These are phyloP conservation scores for Cadophora malorum DNA, from an alignment of 2,329 filamentous ascomycete species.

Conservation along the genomic window DNA sequence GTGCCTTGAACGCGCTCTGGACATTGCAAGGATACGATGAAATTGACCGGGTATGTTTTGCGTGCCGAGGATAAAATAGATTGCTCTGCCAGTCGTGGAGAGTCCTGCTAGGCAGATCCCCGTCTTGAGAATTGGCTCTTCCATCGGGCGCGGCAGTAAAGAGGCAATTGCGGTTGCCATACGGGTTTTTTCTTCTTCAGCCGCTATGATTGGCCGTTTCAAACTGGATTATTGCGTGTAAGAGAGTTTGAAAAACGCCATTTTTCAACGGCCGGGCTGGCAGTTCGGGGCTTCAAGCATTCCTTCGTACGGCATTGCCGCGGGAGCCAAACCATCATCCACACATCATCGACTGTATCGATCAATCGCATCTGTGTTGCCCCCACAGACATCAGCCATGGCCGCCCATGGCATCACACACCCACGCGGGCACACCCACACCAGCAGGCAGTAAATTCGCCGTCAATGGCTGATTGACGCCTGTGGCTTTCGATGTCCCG, in stretches of 20 bases:
- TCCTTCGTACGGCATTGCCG: conserved; percentile 38
- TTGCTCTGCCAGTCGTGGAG: conserved; percentile 3
- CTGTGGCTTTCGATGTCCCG: conserved; percentile 35
- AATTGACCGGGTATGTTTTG: not conserved
- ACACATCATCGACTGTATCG: not conserved
- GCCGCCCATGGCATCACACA: not conserved
- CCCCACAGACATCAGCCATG: conserved; percentile 20
- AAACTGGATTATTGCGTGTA: conserved; percentile 3
- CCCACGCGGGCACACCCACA: not conserved
- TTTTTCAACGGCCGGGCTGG: conserved; percentile 24
- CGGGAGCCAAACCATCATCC: conserved; percentile 30
- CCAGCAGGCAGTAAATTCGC: not conserved
- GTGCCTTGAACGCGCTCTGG: conserved; percentile 18
- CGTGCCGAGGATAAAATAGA: conserved; percentile 9
- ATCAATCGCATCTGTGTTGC: conserved; percentile 22
- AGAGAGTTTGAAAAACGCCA: conserved; percentile 27
- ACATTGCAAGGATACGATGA: not conserved
- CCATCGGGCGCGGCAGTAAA: not conserved
- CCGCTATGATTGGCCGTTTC: not conserved
- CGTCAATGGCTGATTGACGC: conserved; percentile 37
- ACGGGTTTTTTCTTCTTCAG: not conserved
- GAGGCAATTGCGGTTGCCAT: not conserved
- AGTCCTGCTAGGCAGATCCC: not conserved
- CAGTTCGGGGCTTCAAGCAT: conserved; percentile 28
- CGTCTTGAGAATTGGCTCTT: not conserved